phyloP scores from a whole-genome alignment of 495 filamentous ascomycete genomes.

The Trichoderma asperelloides region DNA sequence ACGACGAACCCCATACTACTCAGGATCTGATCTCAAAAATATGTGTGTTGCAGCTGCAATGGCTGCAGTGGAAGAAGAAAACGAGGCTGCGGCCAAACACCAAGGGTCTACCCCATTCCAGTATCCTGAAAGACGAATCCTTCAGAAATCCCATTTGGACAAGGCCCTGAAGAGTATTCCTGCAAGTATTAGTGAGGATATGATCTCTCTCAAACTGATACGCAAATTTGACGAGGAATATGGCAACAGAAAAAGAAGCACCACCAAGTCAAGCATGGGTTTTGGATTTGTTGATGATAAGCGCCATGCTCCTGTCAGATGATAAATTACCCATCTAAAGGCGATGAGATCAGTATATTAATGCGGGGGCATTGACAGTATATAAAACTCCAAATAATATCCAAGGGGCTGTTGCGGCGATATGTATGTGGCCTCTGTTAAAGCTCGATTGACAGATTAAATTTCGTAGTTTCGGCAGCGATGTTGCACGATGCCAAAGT shows the following conservation, averaged over 20 bases:
- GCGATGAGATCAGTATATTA: neutral
- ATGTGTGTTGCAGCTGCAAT: conserved; percentile 83
- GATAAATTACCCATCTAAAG: neutral
- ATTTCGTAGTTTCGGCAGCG: too few relatives aligned
- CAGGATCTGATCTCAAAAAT: conserved; percentile 94
- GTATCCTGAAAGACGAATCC: conserved; percentile 58
- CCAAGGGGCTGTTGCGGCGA: neutral
- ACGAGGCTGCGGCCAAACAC: conserved; percentile 43
- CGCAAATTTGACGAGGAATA: conserved; percentile 95
- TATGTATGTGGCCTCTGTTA: neutral
- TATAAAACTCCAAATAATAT: neutral
- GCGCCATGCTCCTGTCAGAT: neutral
- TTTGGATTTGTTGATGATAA: conserved; percentile 33
- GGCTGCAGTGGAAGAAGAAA: conserved; percentile 72
- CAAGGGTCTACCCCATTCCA: conserved; percentile 38
- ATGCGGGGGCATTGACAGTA: neutral
- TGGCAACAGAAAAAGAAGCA: conserved; percentile 69
- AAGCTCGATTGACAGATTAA: neutral
- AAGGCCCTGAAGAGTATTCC: conserved; percentile 82
- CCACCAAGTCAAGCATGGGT: conserved; percentile 54
- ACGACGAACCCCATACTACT: conserved; percentile 78
- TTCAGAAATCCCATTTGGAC: conserved; percentile 65
- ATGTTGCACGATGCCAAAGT: too few relatives aligned
- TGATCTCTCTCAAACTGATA: conserved; percentile 76
- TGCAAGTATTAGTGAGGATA: conserved; percentile 91